Evolutionary conservation across 2,329 filamentous ascomycete species (phyloP), one percentile per base, ranked within the genome.

Genomic region (Ilyonectria mors-panacis): DNA sequence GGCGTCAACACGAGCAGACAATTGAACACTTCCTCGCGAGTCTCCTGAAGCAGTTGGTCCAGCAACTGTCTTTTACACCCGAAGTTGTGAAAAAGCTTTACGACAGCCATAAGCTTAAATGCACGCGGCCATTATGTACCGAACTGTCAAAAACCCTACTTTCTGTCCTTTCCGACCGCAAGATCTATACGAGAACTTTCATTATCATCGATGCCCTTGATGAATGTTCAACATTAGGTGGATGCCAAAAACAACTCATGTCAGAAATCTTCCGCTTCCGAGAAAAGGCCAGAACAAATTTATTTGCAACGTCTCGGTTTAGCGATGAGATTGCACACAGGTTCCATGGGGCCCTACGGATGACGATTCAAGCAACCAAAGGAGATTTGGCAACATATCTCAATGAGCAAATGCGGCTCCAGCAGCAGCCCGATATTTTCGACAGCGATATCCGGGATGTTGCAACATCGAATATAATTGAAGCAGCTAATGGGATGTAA

Each of bases 181-280:
- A 33, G 8, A 33, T 33, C 76, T 30, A 62, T 70, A 6, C 13
- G 17, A 35, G 26, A 53, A 48, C 83, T 0, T 73, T 80, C 1
- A 67, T 81, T 12, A 76, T 84, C 1, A 65, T 84, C 4, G 82
- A 84, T 71, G 82, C 80, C 1, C 67, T 84, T 2, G 82, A 85
- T 58, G 81, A 83, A 74, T 81, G 76, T 59, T 6, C 33, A 33
- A 33, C 53, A 10, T 21, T 58, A 4, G 60, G 51, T n/a, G 60
- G 56, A 30, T 58, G 39, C 26, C 42, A 48, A 21, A 19, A 23
- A 47, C 4, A 42, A 19, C 28, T 19, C n/a, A 21, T 63, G 9
- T 35, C 13, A 6, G 23, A 42, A 12, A 5, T 63, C 4, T 63
- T 53, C 2, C 3, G 4, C 10, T 30, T 63, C 12, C 60, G n/a